These are phyloP conservation scores for Aspergillus puulaauensis DNA, from an alignment of 2,329 filamentous ascomycete species.

Conservation along the genomic window DNA sequence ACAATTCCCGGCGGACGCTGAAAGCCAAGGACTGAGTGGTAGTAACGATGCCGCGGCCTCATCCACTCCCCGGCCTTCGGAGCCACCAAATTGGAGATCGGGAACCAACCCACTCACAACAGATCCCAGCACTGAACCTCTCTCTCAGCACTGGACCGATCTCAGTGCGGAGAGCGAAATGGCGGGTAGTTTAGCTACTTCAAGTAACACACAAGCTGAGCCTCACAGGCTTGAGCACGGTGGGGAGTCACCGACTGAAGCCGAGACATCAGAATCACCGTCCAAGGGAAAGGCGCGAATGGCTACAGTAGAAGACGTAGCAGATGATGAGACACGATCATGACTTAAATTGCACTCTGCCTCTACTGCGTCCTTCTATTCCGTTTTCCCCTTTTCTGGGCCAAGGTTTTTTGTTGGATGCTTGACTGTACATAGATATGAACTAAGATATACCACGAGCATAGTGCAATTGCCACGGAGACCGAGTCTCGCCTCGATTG, in stretches of 20 bases:
- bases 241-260: neutral
- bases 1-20: neutral
- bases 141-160: slow-evolving; percentile 33
- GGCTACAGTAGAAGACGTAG: slow-evolving; percentile 36
- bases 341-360: slow-evolving; percentile 3
- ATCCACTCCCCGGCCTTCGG: neutral
- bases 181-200: slow-evolving; percentile 6
- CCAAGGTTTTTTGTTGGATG: neutral
- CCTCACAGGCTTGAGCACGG: slow-evolving; percentile 6
- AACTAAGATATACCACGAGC: slow-evolving; percentile 4
- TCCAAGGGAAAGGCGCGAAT: slow-evolving; percentile 36
- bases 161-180: slow-evolving; percentile 22
- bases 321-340: slow-evolving; percentile 28
- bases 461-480: neutral
- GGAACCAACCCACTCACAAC: slow-evolving; percentile 6
- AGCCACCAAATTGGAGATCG: slow-evolving; percentile 22
- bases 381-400: neutral
- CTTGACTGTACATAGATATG: slow-evolving; percentile 3
- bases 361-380: neutral
- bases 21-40: neutral
- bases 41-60: slow-evolving; percentile 1
- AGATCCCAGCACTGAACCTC: slow-evolving; percentile 21
- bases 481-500: neutral
- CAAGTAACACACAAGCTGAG: neutral
- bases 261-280: slow-evolving; percentile 17